Conservation (phyloP, 257 asterid genomes). For the Coffea canephora region DNA sequence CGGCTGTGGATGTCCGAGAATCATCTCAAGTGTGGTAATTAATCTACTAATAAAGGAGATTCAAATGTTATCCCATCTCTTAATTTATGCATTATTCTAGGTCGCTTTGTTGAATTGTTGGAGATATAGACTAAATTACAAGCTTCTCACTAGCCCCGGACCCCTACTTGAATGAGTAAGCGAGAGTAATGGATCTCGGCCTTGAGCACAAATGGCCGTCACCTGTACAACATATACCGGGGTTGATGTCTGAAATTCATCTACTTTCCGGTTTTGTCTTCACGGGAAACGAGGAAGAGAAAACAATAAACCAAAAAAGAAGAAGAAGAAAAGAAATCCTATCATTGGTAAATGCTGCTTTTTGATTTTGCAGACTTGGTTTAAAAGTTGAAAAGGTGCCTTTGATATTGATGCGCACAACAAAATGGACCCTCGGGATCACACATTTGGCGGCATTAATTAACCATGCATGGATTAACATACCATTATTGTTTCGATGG, state of each 20-base stretch:
- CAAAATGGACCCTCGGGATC: slow-evolving; percentile 19
- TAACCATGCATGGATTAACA: neutral
- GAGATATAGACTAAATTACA: no score
- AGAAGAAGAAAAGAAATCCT: neutral
- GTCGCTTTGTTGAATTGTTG: no score
- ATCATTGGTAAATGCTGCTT: neutral
- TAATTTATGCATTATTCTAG: no score
- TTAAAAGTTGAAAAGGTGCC: slow-evolving; percentile 15
- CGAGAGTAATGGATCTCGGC: neutral
- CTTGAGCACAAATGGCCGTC: neutral
- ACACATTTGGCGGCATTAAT: slow-evolving; percentile 9
- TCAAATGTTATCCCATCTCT: no score
- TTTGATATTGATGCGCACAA: slow-evolving; percentile 13
- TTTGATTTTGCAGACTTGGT: slow-evolving; percentile 10
- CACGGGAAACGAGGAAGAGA: neutral
- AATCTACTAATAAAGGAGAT: no score
- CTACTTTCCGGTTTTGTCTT: neutral
- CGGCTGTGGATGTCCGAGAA: neutral
- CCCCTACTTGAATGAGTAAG: neutral
- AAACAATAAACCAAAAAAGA: no score
- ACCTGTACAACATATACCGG: no score
- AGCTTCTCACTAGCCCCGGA: no score
- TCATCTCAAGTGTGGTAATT: no score
- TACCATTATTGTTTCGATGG: neutral
- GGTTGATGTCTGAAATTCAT: neutral